phyloP scores from a whole-genome alignment of 1,284 basidiomycete genomes.

The Cutaneotrichosporon sp. region DNA sequence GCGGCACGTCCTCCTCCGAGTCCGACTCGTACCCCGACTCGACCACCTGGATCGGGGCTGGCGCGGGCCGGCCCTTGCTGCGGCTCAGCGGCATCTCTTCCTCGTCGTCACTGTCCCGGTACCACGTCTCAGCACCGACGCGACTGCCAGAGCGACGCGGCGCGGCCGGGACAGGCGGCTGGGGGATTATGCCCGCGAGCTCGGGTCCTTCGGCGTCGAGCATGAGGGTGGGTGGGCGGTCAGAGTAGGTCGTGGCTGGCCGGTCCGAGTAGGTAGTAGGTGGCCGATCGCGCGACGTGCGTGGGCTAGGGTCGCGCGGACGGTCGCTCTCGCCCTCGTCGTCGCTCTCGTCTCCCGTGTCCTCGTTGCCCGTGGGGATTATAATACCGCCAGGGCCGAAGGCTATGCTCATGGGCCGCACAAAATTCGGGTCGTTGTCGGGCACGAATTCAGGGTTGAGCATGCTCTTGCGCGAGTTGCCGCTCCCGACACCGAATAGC shows the following conservation, averaged over 20 bases:
- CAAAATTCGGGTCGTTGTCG: conserved; percentile 13
- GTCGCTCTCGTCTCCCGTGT: not conserved
- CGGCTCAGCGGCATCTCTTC: conserved; percentile 11
- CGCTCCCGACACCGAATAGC: conserved; percentile 1
- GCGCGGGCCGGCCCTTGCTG: conserved; percentile 10
- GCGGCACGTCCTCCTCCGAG: conserved; percentile 35
- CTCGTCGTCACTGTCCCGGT: conserved; percentile 23
- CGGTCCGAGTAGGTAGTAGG: conserved; percentile 2
- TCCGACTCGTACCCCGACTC: conserved; percentile 14
- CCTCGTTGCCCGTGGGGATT: conserved; percentile 1
- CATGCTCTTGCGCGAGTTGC: conserved; percentile 8
- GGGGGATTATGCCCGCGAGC: not conserved
- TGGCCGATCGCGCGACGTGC: not conserved
- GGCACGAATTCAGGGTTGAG: conserved; percentile 5
- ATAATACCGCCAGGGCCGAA: not conserved
- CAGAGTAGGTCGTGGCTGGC: conserved; percentile 9
- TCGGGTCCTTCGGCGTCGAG: conserved; percentile 9
- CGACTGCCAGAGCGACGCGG: conserved; percentile 19
- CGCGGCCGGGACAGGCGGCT: not conserved
- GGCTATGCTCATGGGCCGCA: conserved; percentile 5
- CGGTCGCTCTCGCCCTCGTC: conserved; percentile 11
- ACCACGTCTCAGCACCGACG: conserved; percentile 24
- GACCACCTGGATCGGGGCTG: conserved; percentile 11
- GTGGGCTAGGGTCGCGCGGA: not conserved
- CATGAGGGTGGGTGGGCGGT: conserved; percentile 19